phyloP scores from a whole-genome alignment of 257 asterid genomes.

The Plantago elongata region DNA sequence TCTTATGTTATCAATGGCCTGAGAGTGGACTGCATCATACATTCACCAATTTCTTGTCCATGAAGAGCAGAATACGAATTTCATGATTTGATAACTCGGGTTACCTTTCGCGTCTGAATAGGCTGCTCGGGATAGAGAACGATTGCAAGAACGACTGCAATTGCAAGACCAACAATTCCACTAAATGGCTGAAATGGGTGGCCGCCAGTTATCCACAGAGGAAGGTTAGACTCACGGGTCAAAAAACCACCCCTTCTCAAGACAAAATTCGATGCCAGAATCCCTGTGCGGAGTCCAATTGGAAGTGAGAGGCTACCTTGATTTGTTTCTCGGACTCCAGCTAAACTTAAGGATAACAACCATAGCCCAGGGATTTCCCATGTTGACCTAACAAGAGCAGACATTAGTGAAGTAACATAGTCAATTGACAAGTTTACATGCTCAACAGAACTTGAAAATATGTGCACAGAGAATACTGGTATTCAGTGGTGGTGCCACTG shows the following conservation, averaged over 20 bases:
- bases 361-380: constrained; percentile 87
- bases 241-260: constrained; percentile 57
- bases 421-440: background rate
- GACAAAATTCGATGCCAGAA: constrained; percentile 52
- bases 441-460: background rate
- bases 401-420: constrained; percentile 10
- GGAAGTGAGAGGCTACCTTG: constrained; percentile 77
- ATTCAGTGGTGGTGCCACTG: no score
- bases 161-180: constrained; percentile 71
- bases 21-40: background rate
- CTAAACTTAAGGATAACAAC: constrained; percentile 66
- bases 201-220: constrained; percentile 62
- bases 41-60: constrained; percentile 12
- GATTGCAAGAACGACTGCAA: constrained; percentile 47
- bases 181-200: constrained; percentile 77
- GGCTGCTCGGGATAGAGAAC: constrained; percentile 52
- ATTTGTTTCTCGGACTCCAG: constrained; percentile 74
- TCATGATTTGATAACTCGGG: constrained; percentile 35
- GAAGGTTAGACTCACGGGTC: constrained; percentile 41
- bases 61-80: constrained; percentile 1
- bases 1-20: background rate
- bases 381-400: constrained; percentile 44
- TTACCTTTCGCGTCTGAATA: constrained; percentile 21
- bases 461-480: background rate
- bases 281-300: constrained; percentile 85